These are phyloP conservation scores for Lonicera japonica DNA, from an alignment of 129 eudicot genomes.

Conservation along the genomic window DNA sequence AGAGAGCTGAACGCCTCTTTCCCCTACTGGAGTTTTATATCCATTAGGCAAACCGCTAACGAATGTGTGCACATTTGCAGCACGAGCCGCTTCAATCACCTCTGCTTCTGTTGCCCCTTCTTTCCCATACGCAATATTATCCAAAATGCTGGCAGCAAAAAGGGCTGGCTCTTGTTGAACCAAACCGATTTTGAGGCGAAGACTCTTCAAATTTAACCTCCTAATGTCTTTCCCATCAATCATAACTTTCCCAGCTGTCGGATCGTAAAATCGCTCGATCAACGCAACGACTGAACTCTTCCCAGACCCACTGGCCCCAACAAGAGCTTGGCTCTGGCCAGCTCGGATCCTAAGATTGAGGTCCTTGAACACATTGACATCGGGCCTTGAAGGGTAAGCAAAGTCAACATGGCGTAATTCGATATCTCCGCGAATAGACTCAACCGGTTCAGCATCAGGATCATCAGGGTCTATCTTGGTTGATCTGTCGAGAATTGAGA, in stretches of 20 bases:
- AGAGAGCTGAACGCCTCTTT: constrained; percentile 82
- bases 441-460: constrained; percentile 63
- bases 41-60: constrained; percentile 89
- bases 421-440: constrained; percentile 74
- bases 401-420: constrained; percentile 92
- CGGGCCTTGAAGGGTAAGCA: constrained; percentile 87
- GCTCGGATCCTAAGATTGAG: constrained; percentile 83
- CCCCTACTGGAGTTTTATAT: constrained; percentile 76
- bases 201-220: constrained; percentile 58
- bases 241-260: constrained; percentile 77
- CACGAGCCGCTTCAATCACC: constrained; percentile 81
- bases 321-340: constrained; percentile 94
- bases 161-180: constrained; percentile 93
- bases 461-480: constrained; percentile 88
- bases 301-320: constrained; percentile 94
- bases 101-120: constrained; percentile 89
- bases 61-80: constrained; percentile 79
- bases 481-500: constrained; percentile 68
- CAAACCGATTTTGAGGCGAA: constrained; percentile 72
- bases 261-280: constrained; percentile 87
- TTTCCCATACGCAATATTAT: constrained; percentile 88
- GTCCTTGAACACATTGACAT: constrained; percentile 71
- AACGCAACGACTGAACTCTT: constrained; percentile 83
- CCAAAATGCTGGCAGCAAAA: constrained; percentile 86
- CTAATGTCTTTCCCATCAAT: constrained; percentile 89